Base-by-base conservation (phyloP, 768 basidiomycete genomes). In the Chalciporus pseudorubinellus region DNA sequence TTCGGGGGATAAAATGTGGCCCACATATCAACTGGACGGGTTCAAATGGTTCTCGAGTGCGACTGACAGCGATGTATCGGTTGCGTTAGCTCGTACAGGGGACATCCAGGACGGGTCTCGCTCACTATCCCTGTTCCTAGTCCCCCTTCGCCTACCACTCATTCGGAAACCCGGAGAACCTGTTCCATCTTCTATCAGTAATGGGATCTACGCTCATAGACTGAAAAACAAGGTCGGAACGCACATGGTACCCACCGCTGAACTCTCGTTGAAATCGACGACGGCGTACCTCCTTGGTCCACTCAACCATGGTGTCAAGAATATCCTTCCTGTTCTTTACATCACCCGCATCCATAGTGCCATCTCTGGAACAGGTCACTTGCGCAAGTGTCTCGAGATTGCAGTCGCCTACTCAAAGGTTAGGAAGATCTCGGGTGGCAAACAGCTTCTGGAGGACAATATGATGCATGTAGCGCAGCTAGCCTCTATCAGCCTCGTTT, bases 1-100 rank as follows among this genome's bases (percentile, higher is more conserved):
- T 29, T 57, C 70, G 31, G 53, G 52, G 1, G 63, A 72, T 50
- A 48, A 38, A 6, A 71, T 79, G 49, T 85, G 85, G 18, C 70
- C 77, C 3, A 67, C 74, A 44, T 87, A 86, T 63, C 71, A 61
- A 18, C 65, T 89, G 19, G 72, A 89, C 56, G 87, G 88, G 3
- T 80, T 89, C 65, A 90, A 89, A 69, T 90, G 88, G 88, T 90
- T 90, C 67, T 89, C 88, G 14, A 87, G 85, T 58, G 89, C 89
- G 2, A 87, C 87, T 0, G 89, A 91, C 58, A 81, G 84, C 55
- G 73, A 91, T 52, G 71, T 89, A 9, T 78, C 87, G 0, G 74
- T 91, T 21, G 87, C 85, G 1, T 72, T 91, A 6, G 89, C 87
- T 6, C 83, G 88, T 33, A 89, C 88, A 1, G 87, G 85, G 1